These are phyloP conservation scores for Kazachstania taianensis DNA, from an alignment of 805 yeast species.

Conservation along the genomic window DNA sequence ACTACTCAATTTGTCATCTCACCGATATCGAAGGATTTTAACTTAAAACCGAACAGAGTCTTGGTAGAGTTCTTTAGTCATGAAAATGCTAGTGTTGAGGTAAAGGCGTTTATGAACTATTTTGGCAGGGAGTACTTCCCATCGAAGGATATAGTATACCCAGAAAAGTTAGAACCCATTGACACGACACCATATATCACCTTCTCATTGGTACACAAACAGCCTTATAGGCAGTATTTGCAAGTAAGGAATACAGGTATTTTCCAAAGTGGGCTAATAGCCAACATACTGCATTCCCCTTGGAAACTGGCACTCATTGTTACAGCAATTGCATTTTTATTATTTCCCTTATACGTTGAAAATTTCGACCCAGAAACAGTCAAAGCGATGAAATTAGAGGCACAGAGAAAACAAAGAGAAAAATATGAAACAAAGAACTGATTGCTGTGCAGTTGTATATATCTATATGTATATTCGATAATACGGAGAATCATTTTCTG, in stretches of 20 bases:
- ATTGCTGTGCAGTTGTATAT: not conserved
- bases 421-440: slow-evolving; percentile 11
- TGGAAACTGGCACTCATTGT: slow-evolving; percentile 30
- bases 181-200: slow-evolving; percentile 15
- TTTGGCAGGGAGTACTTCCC: slow-evolving; percentile 30
- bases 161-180: slow-evolving; percentile 22
- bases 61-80: slow-evolving; percentile 17
- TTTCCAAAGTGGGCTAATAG: slow-evolving; percentile 30
- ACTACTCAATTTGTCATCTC: slow-evolving; percentile 23
- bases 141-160: slow-evolving; percentile 23
- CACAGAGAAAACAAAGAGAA: slow-evolving; percentile 18
- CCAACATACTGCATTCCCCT: slow-evolving; percentile 29
- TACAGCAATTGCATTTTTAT: slow-evolving; percentile 17
- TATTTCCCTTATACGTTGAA: slow-evolving; percentile 31
- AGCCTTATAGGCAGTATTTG: slow-evolving; percentile 29
- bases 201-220: slow-evolving; percentile 17
- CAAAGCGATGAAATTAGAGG: slow-evolving; percentile 26
- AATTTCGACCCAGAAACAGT: slow-evolving; percentile 35
- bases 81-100: slow-evolving; percentile 11
- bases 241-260: slow-evolving; percentile 27
- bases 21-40: slow-evolving; percentile 24
- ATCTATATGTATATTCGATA: not conserved
- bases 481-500: too few species aligned
- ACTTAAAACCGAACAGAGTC: slow-evolving; percentile 28
- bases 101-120: slow-evolving; percentile 22